phyloP scores from a whole-genome alignment of 2,329 filamentous ascomycete species.

The Penicillium sp. region DNA sequence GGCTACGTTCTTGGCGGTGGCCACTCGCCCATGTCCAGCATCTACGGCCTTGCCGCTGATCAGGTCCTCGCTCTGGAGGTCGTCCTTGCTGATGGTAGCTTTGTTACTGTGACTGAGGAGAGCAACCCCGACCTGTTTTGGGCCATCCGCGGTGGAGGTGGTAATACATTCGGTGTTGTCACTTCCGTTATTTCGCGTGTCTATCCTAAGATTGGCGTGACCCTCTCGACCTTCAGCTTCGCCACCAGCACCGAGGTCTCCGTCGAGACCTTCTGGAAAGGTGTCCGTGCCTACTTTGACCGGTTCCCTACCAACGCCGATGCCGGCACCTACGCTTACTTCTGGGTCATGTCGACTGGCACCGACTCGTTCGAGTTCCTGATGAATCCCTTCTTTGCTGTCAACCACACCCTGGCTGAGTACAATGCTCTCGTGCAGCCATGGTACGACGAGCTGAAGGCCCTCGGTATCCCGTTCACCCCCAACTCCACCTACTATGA shows the following conservation, averaged over 20 bases:
- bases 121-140: constrained; percentile 60
- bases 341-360: constrained; percentile 27
- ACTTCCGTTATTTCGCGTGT: constrained; percentile 29
- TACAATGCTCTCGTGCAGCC: constrained; percentile 28
- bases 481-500: constrained; percentile 29
- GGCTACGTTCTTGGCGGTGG: constrained; percentile 62
- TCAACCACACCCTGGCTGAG: constrained; percentile 28
- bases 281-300: constrained; percentile 28
- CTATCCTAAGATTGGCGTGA: constrained; percentile 27
- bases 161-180: constrained; percentile 29
- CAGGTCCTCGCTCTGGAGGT: constrained; percentile 29
- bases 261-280: constrained; percentile 29
- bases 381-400: constrained; percentile 30
- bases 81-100: constrained; percentile 26
- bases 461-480: constrained; percentile 24
- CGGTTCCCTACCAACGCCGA: constrained; percentile 27
- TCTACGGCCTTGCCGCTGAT: constrained; percentile 51
- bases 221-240: constrained; percentile 31
- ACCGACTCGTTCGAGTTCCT: constrained; percentile 31
- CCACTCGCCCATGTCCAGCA: constrained; percentile 53
- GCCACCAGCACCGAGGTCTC: constrained; percentile 22
- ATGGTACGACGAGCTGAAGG: constrained; percentile 26
- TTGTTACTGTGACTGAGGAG: constrained; percentile 27
- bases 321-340: constrained; percentile 34
- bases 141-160: constrained; percentile 43